Base-by-base conservation (phyloP, 805 yeast species). In the Nakazawaea holstii region DNA sequence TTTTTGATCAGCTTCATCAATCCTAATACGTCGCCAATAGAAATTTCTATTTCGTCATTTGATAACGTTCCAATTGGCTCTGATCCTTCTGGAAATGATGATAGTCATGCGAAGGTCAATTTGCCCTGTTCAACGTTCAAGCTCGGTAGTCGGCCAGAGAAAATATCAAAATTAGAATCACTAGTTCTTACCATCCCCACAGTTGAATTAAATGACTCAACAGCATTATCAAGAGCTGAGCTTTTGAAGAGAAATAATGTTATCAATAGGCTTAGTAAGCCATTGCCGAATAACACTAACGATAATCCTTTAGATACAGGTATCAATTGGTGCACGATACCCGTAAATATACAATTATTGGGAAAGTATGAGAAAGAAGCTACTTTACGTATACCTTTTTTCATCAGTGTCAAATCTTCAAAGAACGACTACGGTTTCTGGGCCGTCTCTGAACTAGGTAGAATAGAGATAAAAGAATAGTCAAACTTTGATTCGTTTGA, bases 201-300 rank as follows among this genome's bases (percentile, higher is more conserved):
- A 0, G 43, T 58, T 2, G 52, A 57, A 31, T 52, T 69, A 5
- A 58, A 60, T 0, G 48, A 52, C 6, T 46, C 47, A 2, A 56
- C 70, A 1, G 64, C 58, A 28, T 10, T 56, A 0, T 55, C 67
- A 2, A 53, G 70, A 39, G 54, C 59, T 1, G 72, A 66, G 49
- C 43, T 60, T 17, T 52, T 63, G 57, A 59, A 54, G 13, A 50
- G 70, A 29, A 30, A 39, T 3, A 39, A 15, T 24, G 46, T 37
- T 9, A 17, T 39, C 24, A 38, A 15, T 39, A 15, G 39, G 14
- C 26, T 39, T 39, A 41, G 39, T 5, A 35, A 36, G 13, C 49
- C 41, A 6, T 32, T 38, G 20, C 10, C n/a, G 15, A 38, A 28
- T 20, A 44, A 37, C 32, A 38, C 47, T 4, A 37, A 35, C 15